These are phyloP conservation scores for Corinectria fuckeliana DNA, from an alignment of 2,329 filamentous ascomycete genomes.

Conservation along the genomic window DNA sequence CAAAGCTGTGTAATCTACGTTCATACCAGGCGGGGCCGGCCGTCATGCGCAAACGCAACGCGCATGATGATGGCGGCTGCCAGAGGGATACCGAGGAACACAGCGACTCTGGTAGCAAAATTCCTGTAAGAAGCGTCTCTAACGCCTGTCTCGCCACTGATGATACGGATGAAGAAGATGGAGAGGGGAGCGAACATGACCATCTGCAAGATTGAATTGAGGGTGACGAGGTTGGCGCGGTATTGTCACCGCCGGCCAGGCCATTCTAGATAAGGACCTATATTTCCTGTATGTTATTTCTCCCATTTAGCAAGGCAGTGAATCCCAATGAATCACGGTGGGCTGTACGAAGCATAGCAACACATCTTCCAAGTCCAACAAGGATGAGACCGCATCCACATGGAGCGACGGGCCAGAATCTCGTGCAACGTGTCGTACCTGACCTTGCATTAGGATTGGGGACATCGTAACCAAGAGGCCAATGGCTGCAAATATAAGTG, in stretches of 20 bases:
- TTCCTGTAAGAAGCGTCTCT: conserved; percentile 62
- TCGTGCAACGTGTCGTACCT: conserved; percentile 76
- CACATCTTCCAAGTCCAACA: conserved; percentile 84
- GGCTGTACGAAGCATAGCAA: conserved; percentile 73
- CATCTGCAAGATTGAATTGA: conserved; percentile 79
- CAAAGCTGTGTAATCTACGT: conserved; percentile 70
- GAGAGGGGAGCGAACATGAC: conserved; percentile 74
- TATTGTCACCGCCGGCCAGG: conserved; percentile 77
- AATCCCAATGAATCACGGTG: conserved; percentile 29
- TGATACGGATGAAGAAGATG: conserved; percentile 73
- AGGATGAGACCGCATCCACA: conserved; percentile 86
- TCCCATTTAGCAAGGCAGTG: too few species aligned
- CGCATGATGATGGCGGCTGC: conserved; percentile 79
- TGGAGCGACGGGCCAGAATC: conserved; percentile 62
- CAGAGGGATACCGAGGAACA: conserved; percentile 85
- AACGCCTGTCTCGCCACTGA: conserved; percentile 56
- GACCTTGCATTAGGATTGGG: conserved; percentile 87
- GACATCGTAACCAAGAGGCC: conserved; percentile 94
- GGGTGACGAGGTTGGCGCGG: conserved; percentile 78
- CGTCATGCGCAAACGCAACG: conserved; percentile 61
- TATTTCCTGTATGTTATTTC: neutral
- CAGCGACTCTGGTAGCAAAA: conserved; percentile 80
- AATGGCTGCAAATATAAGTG: conserved; percentile 58
- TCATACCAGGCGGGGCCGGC: conserved; percentile 69
- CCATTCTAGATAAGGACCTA: conserved; percentile 72